phyloP scores from a whole-genome alignment of 192 early-diverging fungal genomes.

The Dissophora ornata region DNA sequence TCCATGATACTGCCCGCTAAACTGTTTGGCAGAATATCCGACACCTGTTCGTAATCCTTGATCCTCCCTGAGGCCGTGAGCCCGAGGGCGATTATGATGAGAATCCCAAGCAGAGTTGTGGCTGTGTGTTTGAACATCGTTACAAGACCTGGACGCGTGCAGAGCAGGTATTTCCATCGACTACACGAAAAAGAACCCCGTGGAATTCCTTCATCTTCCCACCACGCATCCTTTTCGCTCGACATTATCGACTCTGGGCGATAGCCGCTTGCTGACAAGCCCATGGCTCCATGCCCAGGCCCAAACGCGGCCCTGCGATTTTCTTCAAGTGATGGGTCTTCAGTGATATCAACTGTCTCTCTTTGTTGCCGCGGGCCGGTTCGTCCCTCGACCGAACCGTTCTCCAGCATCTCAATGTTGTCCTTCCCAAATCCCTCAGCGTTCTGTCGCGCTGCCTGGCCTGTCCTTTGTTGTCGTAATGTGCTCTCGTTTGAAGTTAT shows the following conservation, averaged over 20 bases:
- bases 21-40: constrained; percentile 28
- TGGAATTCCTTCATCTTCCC: constrained; percentile 2
- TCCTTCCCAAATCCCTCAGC: too few species aligned
- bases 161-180: constrained; percentile 11
- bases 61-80: constrained; percentile 31
- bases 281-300: constrained; percentile 12
- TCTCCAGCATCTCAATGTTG: too few species aligned
- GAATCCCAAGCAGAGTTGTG: constrained; percentile 10
- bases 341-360: too few species aligned
- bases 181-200: constrained; percentile 7
- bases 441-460: too few species aligned
- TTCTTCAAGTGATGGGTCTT: constrained; percentile 1
- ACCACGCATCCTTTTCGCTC: constrained; percentile 13
- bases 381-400: too few species aligned
- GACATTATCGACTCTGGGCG: constrained; percentile 15
- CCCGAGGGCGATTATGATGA: constrained; percentile 36
- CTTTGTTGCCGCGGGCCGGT: too few species aligned
- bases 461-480: neutral
- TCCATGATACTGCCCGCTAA: constrained; percentile 22
- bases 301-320: neutral
- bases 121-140: constrained; percentile 3
- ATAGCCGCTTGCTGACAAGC: constrained; percentile 4
- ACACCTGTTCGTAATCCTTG: constrained; percentile 12
- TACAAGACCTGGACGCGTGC: constrained; percentile 8
- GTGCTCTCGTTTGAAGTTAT: neutral